A percentile compares a stretch with the other conserved stretches of the same genome.
phyloP scores from a whole-genome alignment of 805 yeast genomes.

The Isabelozyma heimii region DNA sequence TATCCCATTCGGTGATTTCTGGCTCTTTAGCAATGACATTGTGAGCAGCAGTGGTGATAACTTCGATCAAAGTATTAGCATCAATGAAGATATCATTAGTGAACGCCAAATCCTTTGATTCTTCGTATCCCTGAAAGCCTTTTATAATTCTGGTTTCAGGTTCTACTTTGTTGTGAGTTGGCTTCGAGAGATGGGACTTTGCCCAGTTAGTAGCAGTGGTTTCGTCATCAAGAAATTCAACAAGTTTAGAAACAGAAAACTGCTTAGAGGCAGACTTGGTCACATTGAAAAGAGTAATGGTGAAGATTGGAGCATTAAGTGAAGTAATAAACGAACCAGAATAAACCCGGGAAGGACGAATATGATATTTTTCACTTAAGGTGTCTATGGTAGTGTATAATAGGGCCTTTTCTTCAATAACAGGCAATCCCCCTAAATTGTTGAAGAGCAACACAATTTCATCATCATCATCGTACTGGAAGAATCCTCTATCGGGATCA shows the following conservation, averaged over 20 bases:
- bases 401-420: constrained; percentile 27
- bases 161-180: constrained; percentile 13
- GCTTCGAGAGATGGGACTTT: constrained; percentile 3
- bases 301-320: constrained; percentile 35
- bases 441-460: constrained; percentile 27
- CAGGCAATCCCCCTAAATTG: constrained; percentile 37
- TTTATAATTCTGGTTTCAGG: constrained; percentile 17
- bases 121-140: constrained; percentile 23
- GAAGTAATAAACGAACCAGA: constrained; percentile 33
- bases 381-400: constrained; percentile 18
- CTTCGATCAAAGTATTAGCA: constrained; percentile 10
- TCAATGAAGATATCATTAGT: constrained; percentile 16
- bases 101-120: constrained; percentile 3
- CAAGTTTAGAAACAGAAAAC: constrained; percentile 16
- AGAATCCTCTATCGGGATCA: constrained; percentile 26
- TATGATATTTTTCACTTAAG: constrained; percentile 20
- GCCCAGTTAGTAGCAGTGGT: constrained; percentile 29
- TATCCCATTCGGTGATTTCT: constrained; percentile 38
- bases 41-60: constrained; percentile 21
- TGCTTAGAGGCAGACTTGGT: constrained; percentile 21
- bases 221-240: constrained; percentile 27
- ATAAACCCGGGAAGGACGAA: constrained; percentile 26
- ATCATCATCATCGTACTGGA: constrained; percentile 24
- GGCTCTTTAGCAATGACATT: constrained; percentile 31
- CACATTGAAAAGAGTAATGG: constrained; percentile 32